Base-by-base conservation (phyloP, 495 filamentous ascomycete species). In the Rhypophila decipiens region DNA sequence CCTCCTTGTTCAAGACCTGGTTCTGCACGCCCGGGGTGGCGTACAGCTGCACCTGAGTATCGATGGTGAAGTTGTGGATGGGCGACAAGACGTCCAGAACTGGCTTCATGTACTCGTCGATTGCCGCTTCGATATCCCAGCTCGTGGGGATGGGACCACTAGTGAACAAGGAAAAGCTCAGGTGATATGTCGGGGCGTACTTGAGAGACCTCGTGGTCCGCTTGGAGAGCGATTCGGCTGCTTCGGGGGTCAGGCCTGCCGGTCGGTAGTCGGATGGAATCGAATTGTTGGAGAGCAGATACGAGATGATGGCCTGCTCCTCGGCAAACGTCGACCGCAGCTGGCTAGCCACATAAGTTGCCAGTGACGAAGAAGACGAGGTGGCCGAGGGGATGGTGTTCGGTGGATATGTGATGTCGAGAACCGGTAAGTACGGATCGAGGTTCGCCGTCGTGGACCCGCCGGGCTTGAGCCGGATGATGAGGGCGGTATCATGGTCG, bases 41-140 rank as follows among this genome's bases (percentile, higher is more conserved):
- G 62, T 95, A 95, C 1, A 96, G 75, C 69, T 98, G 93, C 11
- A 97, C 85, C 64, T 98, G 93, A 1, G 89, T 95, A 62, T 97
- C 93, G 31, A 98, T 82, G 18, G 93, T 96, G 64, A 98, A 97
- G 60, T 95, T 91, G 73, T 87, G 90, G 53, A 97, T 91, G 13
- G 81, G 73, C 2, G 80, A 76, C 21, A 96, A 76, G 23, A 85
- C 78, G 31, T 87, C 74, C 0, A 97, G 73, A 37, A 97, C 74
- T 1, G 93, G 91, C 15, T 79, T 71, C 58, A 98, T 76, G 64
- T 94, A 88, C 57, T 88, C 78, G 12, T 83, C 74, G 29, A 97
- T 77, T 5, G 90, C 90, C 34, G 75, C 69, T 55, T 95, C 86
- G 40, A 97, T 89, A 27, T 94, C 88, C 93, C 94, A 98, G 22